Conservation (phyloP, 2,329 filamentous ascomycete species). For the Coniella lustricola region DNA sequence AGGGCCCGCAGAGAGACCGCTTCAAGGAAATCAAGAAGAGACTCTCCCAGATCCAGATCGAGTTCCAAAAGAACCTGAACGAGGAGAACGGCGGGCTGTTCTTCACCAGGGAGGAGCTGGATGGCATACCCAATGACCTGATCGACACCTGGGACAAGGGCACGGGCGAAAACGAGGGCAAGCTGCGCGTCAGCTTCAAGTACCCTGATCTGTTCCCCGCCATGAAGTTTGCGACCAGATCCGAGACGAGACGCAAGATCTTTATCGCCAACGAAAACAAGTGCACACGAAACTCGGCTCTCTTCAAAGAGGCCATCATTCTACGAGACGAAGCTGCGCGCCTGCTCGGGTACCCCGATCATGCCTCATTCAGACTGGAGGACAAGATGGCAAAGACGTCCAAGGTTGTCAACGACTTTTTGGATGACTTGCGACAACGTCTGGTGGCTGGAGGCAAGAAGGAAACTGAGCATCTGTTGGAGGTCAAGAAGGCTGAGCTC, state of each 20-base stretch:
- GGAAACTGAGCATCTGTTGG: slow-evolving; percentile 63
- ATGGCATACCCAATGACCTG: slow-evolving; percentile 68
- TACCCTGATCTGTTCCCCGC: slow-evolving; percentile 75
- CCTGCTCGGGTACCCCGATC: slow-evolving; percentile 68
- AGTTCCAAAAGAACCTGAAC: slow-evolving; percentile 74
- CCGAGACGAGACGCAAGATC: slow-evolving; percentile 60
- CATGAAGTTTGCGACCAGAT: slow-evolving; percentile 67
- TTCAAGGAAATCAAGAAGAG: slow-evolving; percentile 86
- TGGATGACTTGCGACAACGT: slow-evolving; percentile 61
- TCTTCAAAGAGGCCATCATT: slow-evolving; percentile 69
- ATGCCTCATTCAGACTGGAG: slow-evolving; percentile 69
- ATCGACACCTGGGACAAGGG: slow-evolving; percentile 63
- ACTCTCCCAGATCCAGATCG: slow-evolving; percentile 64
- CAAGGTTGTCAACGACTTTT: slow-evolving; percentile 64
- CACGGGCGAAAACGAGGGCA: slow-evolving; percentile 60
- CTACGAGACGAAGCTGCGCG: slow-evolving; percentile 73
- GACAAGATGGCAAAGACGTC: slow-evolving; percentile 81
- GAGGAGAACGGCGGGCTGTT: slow-evolving; percentile 77
- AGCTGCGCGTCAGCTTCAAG: slow-evolving; percentile 72
- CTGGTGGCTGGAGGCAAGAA: slow-evolving; percentile 62
- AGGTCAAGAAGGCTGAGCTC: slow-evolving; percentile 66
- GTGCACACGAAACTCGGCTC: slow-evolving; percentile 62
- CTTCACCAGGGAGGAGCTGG: slow-evolving; percentile 67
- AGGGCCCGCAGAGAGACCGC: slow-evolving; percentile 62
- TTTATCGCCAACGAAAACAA: slow-evolving; percentile 77